phyloP scores from a whole-genome alignment of 2,329 filamentous ascomycete genomes.

The Chalaropsis thielavioides region DNA sequence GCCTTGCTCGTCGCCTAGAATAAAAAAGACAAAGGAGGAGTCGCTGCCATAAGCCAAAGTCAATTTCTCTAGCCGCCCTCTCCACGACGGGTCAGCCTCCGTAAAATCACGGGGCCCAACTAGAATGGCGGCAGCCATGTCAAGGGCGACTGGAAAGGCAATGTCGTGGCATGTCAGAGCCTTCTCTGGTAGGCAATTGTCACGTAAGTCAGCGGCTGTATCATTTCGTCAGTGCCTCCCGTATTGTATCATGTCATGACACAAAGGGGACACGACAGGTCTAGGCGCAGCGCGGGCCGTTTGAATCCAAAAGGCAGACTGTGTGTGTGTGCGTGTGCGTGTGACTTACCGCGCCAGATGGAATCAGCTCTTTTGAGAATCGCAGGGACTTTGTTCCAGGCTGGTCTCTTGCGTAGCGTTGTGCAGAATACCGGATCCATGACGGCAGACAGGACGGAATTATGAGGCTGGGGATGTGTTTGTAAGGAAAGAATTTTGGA shows the following conservation, averaged over 20 bases:
- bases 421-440: slow-evolving; percentile 27
- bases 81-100: slow-evolving; percentile 18
- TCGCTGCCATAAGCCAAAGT: slow-evolving; percentile 28
- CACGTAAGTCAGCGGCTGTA: background rate
- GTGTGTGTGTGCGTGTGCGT: background rate
- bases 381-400: slow-evolving; percentile 26
- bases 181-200: slow-evolving; percentile 25
- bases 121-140: slow-evolving; percentile 4
- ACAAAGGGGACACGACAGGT: too few species aligned
- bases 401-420: slow-evolving; percentile 26
- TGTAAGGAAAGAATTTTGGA: background rate
- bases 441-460: background rate
- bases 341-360: slow-evolving; percentile 23
- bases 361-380: slow-evolving; percentile 20
- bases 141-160: slow-evolving; percentile 26
- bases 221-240: background rate
- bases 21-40: slow-evolving; percentile 31
- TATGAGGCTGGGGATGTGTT: background rate
- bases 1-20: slow-evolving; percentile 25
- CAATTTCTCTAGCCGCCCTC: slow-evolving; percentile 29
- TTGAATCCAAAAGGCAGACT: background rate
- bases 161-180: slow-evolving; percentile 33
- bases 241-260: too few species aligned
- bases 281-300: background rate
- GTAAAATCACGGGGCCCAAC: background rate